Percentiles rank a stretch among this genome's conserved stretches.
phyloP scores from a whole-genome alignment of 805 yeast species.

The Pichia gijzeniarum region DNA sequence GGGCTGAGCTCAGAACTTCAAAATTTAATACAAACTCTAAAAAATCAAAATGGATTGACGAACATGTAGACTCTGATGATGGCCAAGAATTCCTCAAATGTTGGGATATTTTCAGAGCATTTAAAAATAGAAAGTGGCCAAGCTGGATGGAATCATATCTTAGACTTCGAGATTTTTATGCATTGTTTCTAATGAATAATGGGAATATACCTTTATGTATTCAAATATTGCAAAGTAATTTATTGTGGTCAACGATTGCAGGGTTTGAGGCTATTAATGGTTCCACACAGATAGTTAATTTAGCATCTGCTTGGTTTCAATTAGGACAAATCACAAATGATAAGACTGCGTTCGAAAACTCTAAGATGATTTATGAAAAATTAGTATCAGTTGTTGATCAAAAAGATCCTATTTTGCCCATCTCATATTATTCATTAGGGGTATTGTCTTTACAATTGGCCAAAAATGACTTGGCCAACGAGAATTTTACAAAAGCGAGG shows the following conservation, averaged over 20 bases:
- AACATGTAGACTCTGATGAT: constrained; percentile 16
- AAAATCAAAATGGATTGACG: constrained; percentile 19
- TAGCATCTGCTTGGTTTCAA: constrained; percentile 25
- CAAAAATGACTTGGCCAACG: constrained; percentile 50
- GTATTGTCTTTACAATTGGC: constrained; percentile 63
- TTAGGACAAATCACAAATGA: constrained; percentile 12
- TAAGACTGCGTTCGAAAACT: constrained; percentile 12
- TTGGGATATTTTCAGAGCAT: constrained; percentile 22
- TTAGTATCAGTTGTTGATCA: constrained; percentile 10
- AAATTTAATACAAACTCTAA: constrained; percentile 6
- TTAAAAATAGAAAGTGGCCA: constrained; percentile 42
- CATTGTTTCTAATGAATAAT: constrained; percentile 60
- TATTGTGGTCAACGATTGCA: constrained; percentile 23
- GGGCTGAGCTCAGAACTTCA: constrained; percentile 3
- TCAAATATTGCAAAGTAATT: constrained; percentile 24
- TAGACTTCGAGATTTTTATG: constrained; percentile 67
- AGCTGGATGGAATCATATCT: constrained; percentile 75
- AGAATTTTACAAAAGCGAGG: constrained; percentile 60
- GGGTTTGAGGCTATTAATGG: constrained; percentile 15
- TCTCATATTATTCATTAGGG: constrained; percentile 82
- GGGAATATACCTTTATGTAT: constrained; percentile 18
- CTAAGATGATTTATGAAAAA: constrained; percentile 20
- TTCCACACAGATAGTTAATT: constrained; percentile 21
- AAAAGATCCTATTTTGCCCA: constrained; percentile 39
- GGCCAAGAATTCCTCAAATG: constrained; percentile 18